Percentiles rank a stretch among this genome's conserved stretches.
Conservation (phyloP, 495 filamentous ascomycete species). For the Podospora anserina region DNA sequence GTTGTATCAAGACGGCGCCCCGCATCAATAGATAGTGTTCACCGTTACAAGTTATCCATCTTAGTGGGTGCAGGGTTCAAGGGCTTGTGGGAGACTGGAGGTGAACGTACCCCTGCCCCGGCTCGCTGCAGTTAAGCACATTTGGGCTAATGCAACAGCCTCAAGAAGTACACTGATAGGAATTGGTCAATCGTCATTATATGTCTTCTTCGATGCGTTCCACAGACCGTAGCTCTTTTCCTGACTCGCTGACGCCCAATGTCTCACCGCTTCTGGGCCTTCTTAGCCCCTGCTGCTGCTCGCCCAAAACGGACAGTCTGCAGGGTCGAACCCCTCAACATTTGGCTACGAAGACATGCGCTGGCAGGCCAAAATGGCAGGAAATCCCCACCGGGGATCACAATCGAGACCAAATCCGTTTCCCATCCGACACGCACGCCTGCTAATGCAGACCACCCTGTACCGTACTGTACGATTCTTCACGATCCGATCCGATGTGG, state of each 20-base stretch:
- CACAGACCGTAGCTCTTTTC: neutral
- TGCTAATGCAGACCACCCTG: neutral
- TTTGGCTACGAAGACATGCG: neutral
- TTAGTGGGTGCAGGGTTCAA: neutral
- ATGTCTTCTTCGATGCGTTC: neutral
- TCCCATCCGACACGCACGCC: neutral
- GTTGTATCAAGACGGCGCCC: neutral
- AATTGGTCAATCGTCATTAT: neutral
- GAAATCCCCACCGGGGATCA: neutral
- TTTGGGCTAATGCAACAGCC: neutral
- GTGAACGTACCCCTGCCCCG: neutral
- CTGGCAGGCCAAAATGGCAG: neutral
- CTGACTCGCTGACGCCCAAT: neutral
- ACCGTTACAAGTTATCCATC: neutral
- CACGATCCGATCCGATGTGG: constrained; percentile 7
- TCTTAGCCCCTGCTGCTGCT: neutral
- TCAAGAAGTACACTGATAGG: neutral
- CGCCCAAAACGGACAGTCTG: neutral
- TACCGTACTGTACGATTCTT: constrained; percentile 2
- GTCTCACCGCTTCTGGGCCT: neutral
- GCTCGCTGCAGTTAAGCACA: neutral
- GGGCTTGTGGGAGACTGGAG: neutral
- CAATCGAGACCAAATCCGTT: neutral
- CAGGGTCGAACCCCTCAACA: neutral
- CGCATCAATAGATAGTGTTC: neutral